phyloP scores from a whole-genome alignment of 495 filamentous ascomycete genomes.

The Aspergillus kassunensis region DNA sequence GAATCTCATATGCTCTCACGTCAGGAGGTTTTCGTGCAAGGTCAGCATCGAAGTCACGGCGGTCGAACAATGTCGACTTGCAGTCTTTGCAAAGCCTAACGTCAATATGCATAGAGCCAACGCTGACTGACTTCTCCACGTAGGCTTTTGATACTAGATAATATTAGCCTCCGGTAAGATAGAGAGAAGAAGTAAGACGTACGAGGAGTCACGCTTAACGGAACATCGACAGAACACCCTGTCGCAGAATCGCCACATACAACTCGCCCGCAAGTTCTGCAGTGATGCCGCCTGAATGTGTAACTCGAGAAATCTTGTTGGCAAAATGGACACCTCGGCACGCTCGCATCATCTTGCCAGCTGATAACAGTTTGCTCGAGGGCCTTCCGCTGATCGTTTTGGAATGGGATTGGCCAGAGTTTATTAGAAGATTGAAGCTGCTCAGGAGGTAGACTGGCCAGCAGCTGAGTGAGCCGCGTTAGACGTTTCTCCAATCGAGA shows the following conservation, averaged over 20 bases:
- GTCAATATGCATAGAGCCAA: constrained; percentile 63
- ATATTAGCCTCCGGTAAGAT: constrained; percentile 27
- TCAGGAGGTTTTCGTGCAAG: constrained; percentile 65
- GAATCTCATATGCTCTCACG: constrained; percentile 78
- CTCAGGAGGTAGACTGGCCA: constrained; percentile 66
- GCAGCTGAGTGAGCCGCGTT: constrained; percentile 81
- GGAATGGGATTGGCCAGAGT: constrained; percentile 55
- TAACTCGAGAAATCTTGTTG: constrained; percentile 90
- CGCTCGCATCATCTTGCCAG: constrained; percentile 88
- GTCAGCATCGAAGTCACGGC: constrained; percentile 74
- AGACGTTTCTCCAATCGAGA: constrained; percentile 86
- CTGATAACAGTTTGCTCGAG: constrained; percentile 89
- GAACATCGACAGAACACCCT: constrained; percentile 79
- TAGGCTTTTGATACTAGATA: constrained; percentile 40
- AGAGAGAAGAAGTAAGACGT: constrained; percentile 30
- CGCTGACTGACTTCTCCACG: constrained; percentile 55
- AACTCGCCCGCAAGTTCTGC: constrained; percentile 85
- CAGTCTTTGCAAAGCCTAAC: constrained; percentile 91
- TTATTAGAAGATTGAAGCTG: constrained; percentile 48
- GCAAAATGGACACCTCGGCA: constrained; percentile 83
- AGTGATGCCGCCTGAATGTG: constrained; percentile 88
- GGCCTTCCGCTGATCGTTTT: constrained; percentile 63
- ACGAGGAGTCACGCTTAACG: constrained; percentile 70
- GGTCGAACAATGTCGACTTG: constrained; percentile 76
- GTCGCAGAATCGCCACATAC: constrained; percentile 86